Conservation (phyloP, 768 basidiomycete species). For the Clathrus columnatus region DNA sequence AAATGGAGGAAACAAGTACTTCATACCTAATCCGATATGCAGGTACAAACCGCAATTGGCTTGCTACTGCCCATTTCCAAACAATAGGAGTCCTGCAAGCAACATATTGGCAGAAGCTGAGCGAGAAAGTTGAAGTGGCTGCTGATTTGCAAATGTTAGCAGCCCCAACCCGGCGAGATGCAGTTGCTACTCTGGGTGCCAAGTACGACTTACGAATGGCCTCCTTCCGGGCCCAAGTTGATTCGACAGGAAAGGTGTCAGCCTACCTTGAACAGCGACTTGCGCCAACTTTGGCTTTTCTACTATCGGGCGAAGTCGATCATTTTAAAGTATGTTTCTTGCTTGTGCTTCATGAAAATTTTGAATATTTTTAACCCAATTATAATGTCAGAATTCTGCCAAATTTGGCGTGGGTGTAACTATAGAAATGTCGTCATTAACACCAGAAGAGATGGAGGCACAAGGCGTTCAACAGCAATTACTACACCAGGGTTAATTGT, state of each 20-base stretch:
- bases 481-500: not conserved
- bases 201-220: constrained; percentile 95
- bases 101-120: constrained; percentile 94
- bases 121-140: constrained; percentile 95
- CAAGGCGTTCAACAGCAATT: constrained; percentile 18
- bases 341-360: constrained; percentile 3
- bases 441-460: constrained; percentile 68
- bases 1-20: constrained; percentile 57
- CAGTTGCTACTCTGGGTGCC: constrained; percentile 86
- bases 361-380: not conserved
- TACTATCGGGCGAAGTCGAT: constrained; percentile 95
- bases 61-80: constrained; percentile 87
- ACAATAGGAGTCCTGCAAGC: constrained; percentile 76
- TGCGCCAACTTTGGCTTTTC: constrained; percentile 89
- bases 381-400: constrained; percentile 61
- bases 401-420: constrained; percentile 97
- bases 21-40: constrained; percentile 81
- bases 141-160: constrained; percentile 84
- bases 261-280: constrained; percentile 94
- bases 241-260: constrained; percentile 91
- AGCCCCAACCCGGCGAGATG: constrained; percentile 74
- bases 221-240: constrained; percentile 90
- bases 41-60: constrained; percentile 67
- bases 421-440: constrained; percentile 81
- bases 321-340: constrained; percentile 77